Conservation (phyloP, 2,329 filamentous ascomycete genomes). For the Calonectria crousiana region DNA sequence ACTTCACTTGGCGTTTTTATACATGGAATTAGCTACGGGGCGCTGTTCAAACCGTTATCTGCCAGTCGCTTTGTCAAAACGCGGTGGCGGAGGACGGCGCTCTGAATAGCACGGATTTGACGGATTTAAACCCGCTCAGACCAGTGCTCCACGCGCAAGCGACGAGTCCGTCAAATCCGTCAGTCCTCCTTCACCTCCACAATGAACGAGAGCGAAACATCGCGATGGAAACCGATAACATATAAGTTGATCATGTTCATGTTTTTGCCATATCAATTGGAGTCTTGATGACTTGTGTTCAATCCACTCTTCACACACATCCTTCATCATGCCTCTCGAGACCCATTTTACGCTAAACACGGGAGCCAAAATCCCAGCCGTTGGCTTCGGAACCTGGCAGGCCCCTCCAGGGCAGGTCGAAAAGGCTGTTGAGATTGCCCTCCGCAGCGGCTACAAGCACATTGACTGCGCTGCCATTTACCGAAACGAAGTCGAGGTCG, state of each 20-base stretch:
- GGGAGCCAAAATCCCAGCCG: slow-evolving; percentile 79
- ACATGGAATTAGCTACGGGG: neutral
- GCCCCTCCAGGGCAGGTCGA: slow-evolving; percentile 55
- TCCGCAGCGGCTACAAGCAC: slow-evolving; percentile 55
- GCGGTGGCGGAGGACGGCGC: neutral
- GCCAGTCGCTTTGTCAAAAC: neutral
- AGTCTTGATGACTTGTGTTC: neutral
- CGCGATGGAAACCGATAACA: neutral
- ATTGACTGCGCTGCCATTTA: slow-evolving; percentile 61
- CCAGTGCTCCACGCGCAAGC: neutral
- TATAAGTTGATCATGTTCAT: neutral
- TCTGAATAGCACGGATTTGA: neutral
- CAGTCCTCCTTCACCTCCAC: neutral
- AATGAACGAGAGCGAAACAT: neutral
- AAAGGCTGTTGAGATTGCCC: slow-evolving; percentile 53
- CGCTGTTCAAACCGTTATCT: neutral
- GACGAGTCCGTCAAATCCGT: neutral
- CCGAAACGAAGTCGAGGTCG: slow-evolving; percentile 57
- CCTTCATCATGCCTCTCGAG: slow-evolving; percentile 24
- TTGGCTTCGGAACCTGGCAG: slow-evolving; percentile 83
- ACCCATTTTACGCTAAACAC: slow-evolving; percentile 71
- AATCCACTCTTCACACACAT: neutral
- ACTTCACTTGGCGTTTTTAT: neutral
- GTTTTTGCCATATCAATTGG: neutral
- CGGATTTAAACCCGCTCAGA: neutral